Conservation (phyloP, 441 rosid genomes). For the Dalechampia spathulata region DNA sequence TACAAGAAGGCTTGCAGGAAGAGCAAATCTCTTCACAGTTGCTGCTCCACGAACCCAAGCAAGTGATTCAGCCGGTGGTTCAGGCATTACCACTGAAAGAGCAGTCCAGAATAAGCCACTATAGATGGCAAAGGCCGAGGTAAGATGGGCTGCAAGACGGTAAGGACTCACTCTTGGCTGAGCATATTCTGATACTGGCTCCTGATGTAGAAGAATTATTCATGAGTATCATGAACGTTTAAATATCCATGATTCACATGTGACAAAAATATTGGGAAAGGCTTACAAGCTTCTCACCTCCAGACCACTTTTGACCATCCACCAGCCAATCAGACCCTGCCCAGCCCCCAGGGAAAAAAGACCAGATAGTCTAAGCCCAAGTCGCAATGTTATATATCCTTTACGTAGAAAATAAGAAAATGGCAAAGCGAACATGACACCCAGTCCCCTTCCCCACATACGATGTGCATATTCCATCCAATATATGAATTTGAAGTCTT, state of each 20-base stretch:
- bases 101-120: slow-evolving; percentile 93
- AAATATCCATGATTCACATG: not conserved
- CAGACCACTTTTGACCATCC: slow-evolving; percentile 99
- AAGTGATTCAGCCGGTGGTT: slow-evolving; percentile 80
- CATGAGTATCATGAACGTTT: slow-evolving; percentile 9
- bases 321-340: slow-evolving; percentile 96
- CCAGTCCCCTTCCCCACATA: slow-evolving; percentile 98
- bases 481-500: slow-evolving; percentile 89
- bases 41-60: slow-evolving; percentile 79
- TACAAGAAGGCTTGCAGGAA: slow-evolving; percentile 75
- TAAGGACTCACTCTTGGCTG: slow-evolving; percentile 94
- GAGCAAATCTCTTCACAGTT: slow-evolving; percentile 72
- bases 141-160: slow-evolving; percentile 89
- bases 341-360: slow-evolving; percentile 93
- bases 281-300: slow-evolving; percentile 40
- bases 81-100: slow-evolving; percentile 85
- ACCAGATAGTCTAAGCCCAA: slow-evolving; percentile 72
- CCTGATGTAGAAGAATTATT: slow-evolving; percentile 27
- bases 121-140: slow-evolving; percentile 87
- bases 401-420: slow-evolving; percentile 86
- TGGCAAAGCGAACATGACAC: slow-evolving; percentile 88
- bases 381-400: slow-evolving; percentile 75
- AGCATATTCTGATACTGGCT: slow-evolving; percentile 75
- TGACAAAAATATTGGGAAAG: not conserved
- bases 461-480: slow-evolving; percentile 99